Evolutionary conservation across 441 rosid species (phyloP), one percentile per base, ranked within the genome.

Genomic region (Euphorbia celastroides): DNA sequence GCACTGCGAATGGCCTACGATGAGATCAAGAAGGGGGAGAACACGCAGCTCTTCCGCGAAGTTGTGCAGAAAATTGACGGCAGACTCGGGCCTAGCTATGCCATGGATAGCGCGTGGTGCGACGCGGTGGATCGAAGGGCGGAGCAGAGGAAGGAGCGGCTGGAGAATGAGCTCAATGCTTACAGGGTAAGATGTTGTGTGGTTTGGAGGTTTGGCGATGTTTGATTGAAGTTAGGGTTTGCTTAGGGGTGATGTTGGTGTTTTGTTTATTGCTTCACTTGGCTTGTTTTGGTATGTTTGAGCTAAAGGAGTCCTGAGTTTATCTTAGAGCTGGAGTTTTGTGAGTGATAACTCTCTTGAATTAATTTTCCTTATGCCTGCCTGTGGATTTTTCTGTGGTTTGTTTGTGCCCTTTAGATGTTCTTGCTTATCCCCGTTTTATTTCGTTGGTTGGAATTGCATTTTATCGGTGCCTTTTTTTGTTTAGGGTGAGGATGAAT

Each of bases 1-100:
- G 98, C 98, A 13, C 72, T 94, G 20, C 76, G 92, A 73, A 89
- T 92, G 91, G 98, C 98, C 20, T 89, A 89, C 66, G 99, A 94
- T 17, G 98, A 92, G 79, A 82, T 87, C 74, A 94, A 89, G 78
- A 89, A 84, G 67, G 96, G 98, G 14, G 98, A 92, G 87, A 88
- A 92, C 79, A 84, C 97, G 31, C 91, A 80, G 79, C 76, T 88
- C 32, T 88, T 85, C 60, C 83, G 91, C 51, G 99, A 94, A 27
- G 90, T 89, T 13, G 96, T 83, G 50, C 81, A 66, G 68, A 92
- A 76, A 84, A 84, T 92, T 56, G 80, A 73, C 14, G 97, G 97
- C 31, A 81, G 78, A 56, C 76, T 89, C 64, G 98, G 99, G 3
- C 77, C 81, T 1, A 74, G 72, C 62, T 89, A 89, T 41, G 67